Evolutionary conservation across 23 red algal genomes (phyloP), one percentile per base, ranked within the genome.

Genomic region (Gracilaria domingensis): DNA sequence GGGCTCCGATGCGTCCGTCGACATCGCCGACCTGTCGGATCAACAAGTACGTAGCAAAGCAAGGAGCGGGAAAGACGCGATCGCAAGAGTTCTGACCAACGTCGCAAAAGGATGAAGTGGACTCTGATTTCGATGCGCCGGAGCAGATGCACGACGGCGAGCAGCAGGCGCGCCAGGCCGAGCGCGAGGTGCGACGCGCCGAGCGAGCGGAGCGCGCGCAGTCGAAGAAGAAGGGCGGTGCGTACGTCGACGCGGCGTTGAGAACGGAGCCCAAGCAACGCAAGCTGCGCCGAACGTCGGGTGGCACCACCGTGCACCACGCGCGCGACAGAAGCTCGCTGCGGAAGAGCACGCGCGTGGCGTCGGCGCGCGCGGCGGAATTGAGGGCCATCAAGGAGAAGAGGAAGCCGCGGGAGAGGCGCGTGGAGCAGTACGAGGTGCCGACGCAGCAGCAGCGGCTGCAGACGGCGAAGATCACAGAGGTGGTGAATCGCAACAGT

Each of bases 291-390:
- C 36, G 67, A 34, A 12, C 17, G 13, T 57, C 80, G 56, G 24
- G 62, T 34, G 80, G 20, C 33, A 25, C 47, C 1, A 40, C 21
- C 77, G 16, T 8, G 25, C 23, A 53, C 70, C 34, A 44, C 12
- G 51, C 36, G 37, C 35, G 33, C 6, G 32, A 79, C 17, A 70
- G 86, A 8, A 62, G 38, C 26, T 89, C 72, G 70, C 37, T 89
- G 59, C 28, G 86, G 40, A 78, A 73, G 55, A 89, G 86, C 72
- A 89, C 86, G 8, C 54, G 72, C 26, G 34, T 80, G 33, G 86
- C 86, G 33, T 89, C 86, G 30, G 70, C 45, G 48, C 86, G 86
- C 29, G 86, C 86, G 30, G 86, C 86, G 58, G 86, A 89, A 70
- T 32, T 48, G 38, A 25, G 86, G 13, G 86, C 64, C 50, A 44